Evolutionary conservation across 805 yeast species (phyloP), one percentile per base, ranked within the genome.

Genomic region (Yarrowia yakushimensis): DNA sequence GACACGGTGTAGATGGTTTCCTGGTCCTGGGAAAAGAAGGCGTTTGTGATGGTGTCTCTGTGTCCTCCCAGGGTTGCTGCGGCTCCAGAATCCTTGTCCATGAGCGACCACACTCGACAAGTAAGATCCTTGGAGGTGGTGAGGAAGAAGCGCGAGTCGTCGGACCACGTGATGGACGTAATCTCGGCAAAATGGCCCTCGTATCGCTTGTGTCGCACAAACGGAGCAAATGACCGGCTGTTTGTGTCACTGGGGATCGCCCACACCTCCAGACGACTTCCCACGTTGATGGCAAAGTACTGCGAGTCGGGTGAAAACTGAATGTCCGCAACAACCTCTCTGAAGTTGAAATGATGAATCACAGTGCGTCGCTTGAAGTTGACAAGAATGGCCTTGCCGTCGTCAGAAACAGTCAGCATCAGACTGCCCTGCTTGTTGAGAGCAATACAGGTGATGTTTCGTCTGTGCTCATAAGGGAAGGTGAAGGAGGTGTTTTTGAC

Each of bases 141-240:
- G 42, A 94, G 77, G 68, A 94, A 81, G 71, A 91, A 94, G 68
- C 97, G 81, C 4, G 97, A 88, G 74, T 94, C 99, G 28, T 79
- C 80, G 0, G 97, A 90, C 98, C 98, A 94, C 2, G 89, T 80
- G 11, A 94, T 73, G 1, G 91, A 83, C 1, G 83, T 79, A 23
- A 94, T 83, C 68, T 90, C 96, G 57, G 85, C 85, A 72, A 85
- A 91, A 76, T 94, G 99, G 34, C 99, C 99, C 1, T 97, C 90
- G 69, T 91, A 91, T 8, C 88, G 83, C 70, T 96, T 79, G 74
- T 89, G 90, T 66, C 96, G 87, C 39, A 93, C 88, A 74, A 94
- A 94, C 15, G 99, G 99, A 0, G 97, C 94, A 79, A 94, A 94
- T 72, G 91, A 97, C 65, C 96, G 81, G 70, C 90, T 97, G 68